phyloP scores from a whole-genome alignment of 169 alveolate genomes.

The Cryptosporidium tyzzeri region DNA sequence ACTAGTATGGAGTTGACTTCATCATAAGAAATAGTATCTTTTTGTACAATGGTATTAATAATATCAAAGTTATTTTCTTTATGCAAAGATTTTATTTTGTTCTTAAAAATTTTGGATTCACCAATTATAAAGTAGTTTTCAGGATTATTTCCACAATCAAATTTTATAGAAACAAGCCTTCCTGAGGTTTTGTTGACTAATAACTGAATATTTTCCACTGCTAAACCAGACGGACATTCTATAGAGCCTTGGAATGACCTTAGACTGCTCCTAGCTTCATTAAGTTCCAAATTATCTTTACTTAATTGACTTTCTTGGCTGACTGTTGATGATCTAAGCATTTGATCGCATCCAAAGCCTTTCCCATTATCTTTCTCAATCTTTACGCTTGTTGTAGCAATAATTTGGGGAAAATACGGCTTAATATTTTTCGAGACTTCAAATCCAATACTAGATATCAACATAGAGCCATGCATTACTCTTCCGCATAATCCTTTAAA shows the following conservation, averaged over 20 bases:
- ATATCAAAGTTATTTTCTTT: neutral
- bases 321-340: neutral
- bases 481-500: slow-evolving; percentile 57
- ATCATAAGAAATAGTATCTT: slow-evolving; percentile 2
- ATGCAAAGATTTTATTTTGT: neutral
- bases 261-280: slow-evolving; percentile 36
- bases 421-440: slow-evolving; percentile 40
- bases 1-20: slow-evolving; percentile 1
- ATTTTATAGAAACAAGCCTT: neutral
- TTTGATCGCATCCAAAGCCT: slow-evolving; percentile 18
- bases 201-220: slow-evolving; percentile 45
- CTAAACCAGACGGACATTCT: slow-evolving; percentile 55
- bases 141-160: slow-evolving; percentile 42
- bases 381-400: slow-evolving; percentile 6
- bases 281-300: neutral
- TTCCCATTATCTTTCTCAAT: neutral
- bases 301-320: neutral
- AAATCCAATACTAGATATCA: slow-evolving; percentile 44
- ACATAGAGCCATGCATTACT: slow-evolving; percentile 37
- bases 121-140: slow-evolving; percentile 50
- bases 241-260: slow-evolving; percentile 61
- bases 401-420: slow-evolving; percentile 50
- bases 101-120: neutral
- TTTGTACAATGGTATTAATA: neutral
- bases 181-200: slow-evolving; percentile 1